Evolutionary conservation across 176 grass and related monocot species (phyloP).

Genomic region (barley (Hordeum vulgare)): MorexV3_pseudomolecules_assembly NC_058518.1:49086389-49086888

Average conservation of each 20-base stretch:
- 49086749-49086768: not conserved
- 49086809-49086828: not conserved
- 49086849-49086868: constrained; percentile 45
- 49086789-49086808: not conserved
- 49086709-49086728: not conserved
- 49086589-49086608: constrained; percentile 76
- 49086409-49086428: not conserved
- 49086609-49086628: constrained; percentile 65
- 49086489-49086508: constrained; percentile 27
- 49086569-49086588: constrained; percentile 65
- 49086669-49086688: constrained; percentile 33
- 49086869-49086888: constrained; percentile 49
- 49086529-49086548: constrained; percentile 44
- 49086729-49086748: not conserved
- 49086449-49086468: not conserved
- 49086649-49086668: constrained; percentile 30
- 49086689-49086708: constrained; percentile 46
- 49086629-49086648: constrained; percentile 53
- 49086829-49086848: constrained; percentile 67
- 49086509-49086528: constrained; percentile 55
- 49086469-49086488: not conserved
- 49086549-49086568: constrained; percentile 46
- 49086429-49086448: not conserved
- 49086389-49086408: not conserved
- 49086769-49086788: not conserved